These are phyloP conservation scores for Mortierella sp. DNA, from an alignment of 371 early-diverging fungal species.

Conservation along the genomic window DNA sequence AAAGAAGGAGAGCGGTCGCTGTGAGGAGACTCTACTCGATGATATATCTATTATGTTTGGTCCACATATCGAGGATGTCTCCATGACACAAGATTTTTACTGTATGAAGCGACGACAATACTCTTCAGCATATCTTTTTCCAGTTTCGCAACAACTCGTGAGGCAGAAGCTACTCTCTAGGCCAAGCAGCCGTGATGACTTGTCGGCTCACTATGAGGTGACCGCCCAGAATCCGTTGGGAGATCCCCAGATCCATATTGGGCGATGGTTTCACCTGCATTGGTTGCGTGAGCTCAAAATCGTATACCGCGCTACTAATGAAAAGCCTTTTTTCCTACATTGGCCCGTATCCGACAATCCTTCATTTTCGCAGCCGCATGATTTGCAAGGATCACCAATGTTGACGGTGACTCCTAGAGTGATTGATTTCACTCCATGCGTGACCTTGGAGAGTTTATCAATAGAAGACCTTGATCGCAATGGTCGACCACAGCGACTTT, in stretches of 20 bases:
- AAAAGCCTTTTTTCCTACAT: not conserved
- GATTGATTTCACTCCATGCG: slow-evolving; percentile 20
- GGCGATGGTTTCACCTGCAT: not conserved
- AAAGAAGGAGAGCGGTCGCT: not conserved
- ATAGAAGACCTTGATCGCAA: slow-evolving; percentile 22
- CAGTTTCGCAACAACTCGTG: not conserved
- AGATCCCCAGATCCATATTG: slow-evolving; percentile 8
- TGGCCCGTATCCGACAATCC: no score
- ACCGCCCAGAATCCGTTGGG: slow-evolving; percentile 4
- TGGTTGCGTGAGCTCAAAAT: slow-evolving; percentile 26
- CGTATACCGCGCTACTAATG: slow-evolving; percentile 5
- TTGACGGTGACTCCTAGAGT: not conserved
- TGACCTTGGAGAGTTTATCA: slow-evolving; percentile 11
- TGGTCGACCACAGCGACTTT: slow-evolving; percentile 18
- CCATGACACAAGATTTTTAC: slow-evolving; percentile 19
- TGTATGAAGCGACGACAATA: no score
- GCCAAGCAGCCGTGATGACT: not conserved
- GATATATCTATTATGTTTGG: slow-evolving; percentile 16
- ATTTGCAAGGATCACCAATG: not conserved
- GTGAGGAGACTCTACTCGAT: slow-evolving; percentile 14
- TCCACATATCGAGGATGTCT: slow-evolving; percentile 14
- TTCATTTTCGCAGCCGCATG: no score
- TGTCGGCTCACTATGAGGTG: not conserved
- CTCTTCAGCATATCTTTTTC: not conserved
- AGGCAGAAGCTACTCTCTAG: not conserved